Percentiles rank a stretch among this genome's conserved stretches.
These are phyloP conservation scores for Leccinellum luteum DNA, from an alignment of 768 basidiomycete genomes.

Conservation along the genomic window DNA sequence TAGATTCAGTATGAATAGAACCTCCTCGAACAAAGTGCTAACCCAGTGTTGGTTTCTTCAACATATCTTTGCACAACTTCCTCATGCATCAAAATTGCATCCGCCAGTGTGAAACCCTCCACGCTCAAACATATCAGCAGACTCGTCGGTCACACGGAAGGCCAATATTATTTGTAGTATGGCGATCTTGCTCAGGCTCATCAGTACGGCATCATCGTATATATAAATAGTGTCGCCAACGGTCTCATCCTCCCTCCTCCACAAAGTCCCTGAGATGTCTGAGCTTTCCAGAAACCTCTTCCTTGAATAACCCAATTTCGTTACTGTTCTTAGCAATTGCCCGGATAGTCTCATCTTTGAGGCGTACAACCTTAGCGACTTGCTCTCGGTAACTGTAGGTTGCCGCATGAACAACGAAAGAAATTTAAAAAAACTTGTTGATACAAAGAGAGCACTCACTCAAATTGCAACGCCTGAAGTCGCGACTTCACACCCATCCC, in stretches of 20 bases:
- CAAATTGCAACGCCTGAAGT: constrained; percentile 72
- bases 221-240: neutral
- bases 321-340: constrained; percentile 83
- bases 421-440: neutral
- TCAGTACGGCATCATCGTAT: neutral
- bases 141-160: neutral
- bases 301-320: constrained; percentile 80
- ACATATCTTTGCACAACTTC: neutral
- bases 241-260: constrained; percentile 43
- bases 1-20: neutral
- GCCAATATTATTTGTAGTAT: neutral
- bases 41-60: neutral
- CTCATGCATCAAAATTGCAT: neutral
- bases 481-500: constrained; percentile 83
- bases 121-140: neutral
- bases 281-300: constrained; percentile 70
- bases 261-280: constrained; percentile 67
- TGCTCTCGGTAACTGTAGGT: constrained; percentile 70
- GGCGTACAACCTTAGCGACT: constrained; percentile 65
- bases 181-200: neutral
- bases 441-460: constrained; percentile 43
- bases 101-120: constrained; percentile 3
- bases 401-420: constrained; percentile 1
- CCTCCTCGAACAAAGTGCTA: neutral
- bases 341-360: constrained; percentile 77